Percentiles rank a stretch among this genome's conserved stretches.
These are phyloP conservation scores for Bretziella fagacearum DNA, from an alignment of 2,329 filamentous ascomycete genomes.

Conservation along the genomic window DNA sequence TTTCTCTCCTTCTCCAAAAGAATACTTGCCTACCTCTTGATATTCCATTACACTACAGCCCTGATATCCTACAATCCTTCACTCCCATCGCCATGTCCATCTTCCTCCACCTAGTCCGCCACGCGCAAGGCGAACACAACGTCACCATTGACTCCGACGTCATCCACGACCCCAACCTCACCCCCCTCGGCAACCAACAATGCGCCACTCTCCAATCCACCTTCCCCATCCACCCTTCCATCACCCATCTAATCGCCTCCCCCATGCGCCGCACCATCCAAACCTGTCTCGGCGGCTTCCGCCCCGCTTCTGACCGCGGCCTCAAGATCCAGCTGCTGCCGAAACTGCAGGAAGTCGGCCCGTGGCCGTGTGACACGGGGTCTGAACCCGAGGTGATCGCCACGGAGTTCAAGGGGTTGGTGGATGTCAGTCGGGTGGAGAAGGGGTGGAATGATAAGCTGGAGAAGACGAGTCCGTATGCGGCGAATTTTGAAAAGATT, in stretches of 20 bases:
- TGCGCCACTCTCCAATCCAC: constrained; percentile 42
- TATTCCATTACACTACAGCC: too few relatives aligned
- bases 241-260: constrained; percentile 60
- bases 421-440: constrained; percentile 46
- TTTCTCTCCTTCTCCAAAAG: too few relatives aligned
- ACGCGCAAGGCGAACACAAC: constrained; percentile 72
- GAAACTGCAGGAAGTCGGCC: constrained; percentile 61
- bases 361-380: constrained; percentile 61
- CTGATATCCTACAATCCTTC: too few relatives aligned
- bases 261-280: constrained; percentile 67
- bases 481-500: constrained; percentile 35
- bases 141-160: constrained; percentile 49
- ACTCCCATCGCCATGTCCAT: constrained; percentile 31
- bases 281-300: constrained; percentile 57
- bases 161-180: constrained; percentile 64
- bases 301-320: constrained; percentile 26
- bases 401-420: constrained; percentile 41
- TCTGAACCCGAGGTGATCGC: constrained; percentile 36
- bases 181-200: constrained; percentile 57
- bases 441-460: constrained; percentile 58
- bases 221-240: constrained; percentile 47
- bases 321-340: constrained; percentile 46
- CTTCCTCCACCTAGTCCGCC: constrained; percentile 51
- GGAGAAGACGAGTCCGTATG: constrained; percentile 25
- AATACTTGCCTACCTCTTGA: too few relatives aligned